Evolutionary conservation across 2,329 filamentous ascomycete species (phyloP).

Genomic region (Microsporum audouinii): DNA sequence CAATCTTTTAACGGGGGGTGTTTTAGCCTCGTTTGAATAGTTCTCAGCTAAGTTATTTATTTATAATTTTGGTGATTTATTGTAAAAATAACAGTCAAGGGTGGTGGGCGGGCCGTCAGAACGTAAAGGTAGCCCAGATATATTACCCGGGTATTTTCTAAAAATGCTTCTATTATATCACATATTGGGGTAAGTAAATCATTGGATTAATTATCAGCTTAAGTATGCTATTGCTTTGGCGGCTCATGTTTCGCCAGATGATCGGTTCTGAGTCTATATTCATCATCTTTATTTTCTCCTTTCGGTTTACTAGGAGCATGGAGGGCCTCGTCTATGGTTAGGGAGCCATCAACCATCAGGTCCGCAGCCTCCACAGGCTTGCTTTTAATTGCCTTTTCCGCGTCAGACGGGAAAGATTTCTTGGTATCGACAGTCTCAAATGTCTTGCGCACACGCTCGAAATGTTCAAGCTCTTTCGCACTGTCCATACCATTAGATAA

Average conservation of each 20-base stretch:
- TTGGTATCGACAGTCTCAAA: conserved; percentile 57
- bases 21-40: not conserved
- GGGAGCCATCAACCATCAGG: not conserved
- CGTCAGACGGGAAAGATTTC: conserved; percentile 19
- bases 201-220: no score
- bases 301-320: conserved; percentile 17
- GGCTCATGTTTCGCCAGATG: conserved; percentile 20
- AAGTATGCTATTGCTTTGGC: not conserved
- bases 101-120: not conserved
- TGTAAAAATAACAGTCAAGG: not conserved
- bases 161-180: not conserved
- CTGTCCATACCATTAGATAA: conserved; percentile 38
- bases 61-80: not conserved
- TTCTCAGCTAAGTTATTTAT: not conserved
- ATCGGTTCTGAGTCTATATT: conserved; percentile 31
- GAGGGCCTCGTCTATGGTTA: conserved; percentile 29
- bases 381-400: not conserved
- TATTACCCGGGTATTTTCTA: not conserved
- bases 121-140: not conserved
- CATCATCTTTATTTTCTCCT: conserved; percentile 23
- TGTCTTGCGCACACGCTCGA: conserved; percentile 66
- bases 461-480: conserved; percentile 81
- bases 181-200: conserved; percentile 8
- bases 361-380: not conserved
- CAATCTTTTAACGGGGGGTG: not conserved